A percentile compares a stretch with the other conserved stretches of the same genome.
phyloP scores from a whole-genome alignment of 495 filamentous ascomycete genomes.

The Xylaria flabelliformis region DNA sequence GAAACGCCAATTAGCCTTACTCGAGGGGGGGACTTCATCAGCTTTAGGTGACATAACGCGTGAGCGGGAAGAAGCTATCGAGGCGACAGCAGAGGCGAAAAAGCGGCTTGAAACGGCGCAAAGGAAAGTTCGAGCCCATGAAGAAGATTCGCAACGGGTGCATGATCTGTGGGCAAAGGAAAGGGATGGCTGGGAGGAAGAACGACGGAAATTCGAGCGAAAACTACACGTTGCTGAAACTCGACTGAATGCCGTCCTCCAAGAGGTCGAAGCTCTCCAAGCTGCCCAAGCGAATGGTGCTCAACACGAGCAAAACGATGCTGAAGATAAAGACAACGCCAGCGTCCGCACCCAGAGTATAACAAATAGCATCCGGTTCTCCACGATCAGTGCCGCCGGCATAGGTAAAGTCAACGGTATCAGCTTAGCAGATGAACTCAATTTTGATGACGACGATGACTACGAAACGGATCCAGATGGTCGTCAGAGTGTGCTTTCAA shows the following conservation, averaged over 20 bases:
- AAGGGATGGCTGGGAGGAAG: slow-evolving; percentile 79
- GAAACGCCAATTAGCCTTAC: slow-evolving; percentile 80
- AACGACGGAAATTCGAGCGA: slow-evolving; percentile 80
- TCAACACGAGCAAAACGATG: slow-evolving; percentile 53
- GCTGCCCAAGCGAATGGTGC: slow-evolving; percentile 55
- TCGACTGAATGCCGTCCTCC: slow-evolving; percentile 79
- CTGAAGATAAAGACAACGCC: slow-evolving; percentile 74
- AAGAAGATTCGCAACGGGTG: slow-evolving; percentile 80
- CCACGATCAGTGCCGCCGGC: slow-evolving; percentile 65
- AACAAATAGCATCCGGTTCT: slow-evolving; percentile 76
- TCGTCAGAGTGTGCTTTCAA: slow-evolving; percentile 59
- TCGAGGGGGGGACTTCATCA: slow-evolving; percentile 86
- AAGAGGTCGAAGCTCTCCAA: slow-evolving; percentile 81
- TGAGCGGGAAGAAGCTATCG: slow-evolving; percentile 86
- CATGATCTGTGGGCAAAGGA: slow-evolving; percentile 82
- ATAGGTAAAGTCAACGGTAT: slow-evolving; percentile 65
- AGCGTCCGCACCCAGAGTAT: slow-evolving; percentile 81
- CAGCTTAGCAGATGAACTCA: slow-evolving; percentile 88
- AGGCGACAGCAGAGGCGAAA: slow-evolving; percentile 73
- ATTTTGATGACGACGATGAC: slow-evolving; percentile 80
- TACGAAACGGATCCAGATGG: slow-evolving; percentile 61
- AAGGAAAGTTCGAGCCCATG: slow-evolving; percentile 77
- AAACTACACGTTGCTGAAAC: slow-evolving; percentile 87
- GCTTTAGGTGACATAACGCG: slow-evolving; percentile 81
- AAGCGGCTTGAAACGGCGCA: slow-evolving; percentile 79